Evolutionary conservation across 306 rosid species (phyloP), one percentile per base, ranked within the genome.

Genomic region (Argentina anserina): DNA sequence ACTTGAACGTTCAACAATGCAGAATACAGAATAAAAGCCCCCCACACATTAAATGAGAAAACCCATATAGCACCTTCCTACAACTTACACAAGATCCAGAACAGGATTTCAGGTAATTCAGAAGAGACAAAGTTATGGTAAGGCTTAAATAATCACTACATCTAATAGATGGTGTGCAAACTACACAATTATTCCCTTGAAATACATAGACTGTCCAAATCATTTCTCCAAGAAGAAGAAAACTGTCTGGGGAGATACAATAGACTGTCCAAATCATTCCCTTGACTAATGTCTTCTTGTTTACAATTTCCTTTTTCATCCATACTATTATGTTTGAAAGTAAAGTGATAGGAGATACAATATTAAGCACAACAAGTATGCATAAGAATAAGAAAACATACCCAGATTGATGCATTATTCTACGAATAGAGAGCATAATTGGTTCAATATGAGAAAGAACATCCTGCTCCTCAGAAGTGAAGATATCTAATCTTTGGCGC

Each of bases 321-420:
- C 28, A n/a, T n/a, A 52, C 28, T 52, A 52, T 8, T 21, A 52
- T n/a, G 21, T 52, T n/a, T 52, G 28, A 13, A 52, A 50, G 12
- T 6, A 52, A 4, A 21, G 28, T 52, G 28, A 52, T 52, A n/a
- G 10, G 13, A n/a, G 56, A 12, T 49, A 3, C 25, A 49, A n/a
- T 31, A 28, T 29, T 17, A 33, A 68, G n/a, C 25, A 41, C 17
- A 59, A 47, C 33, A 47, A 15, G 37, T 58, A 29, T 47, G 49
- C 17, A 26, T 63, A 9, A 18, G 39, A 23, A 66, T 12, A 29
- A 29, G 73, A 67, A 69, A 71, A 78, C 84, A 61, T 91, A 94
- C 98, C 98, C 98, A 72, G 88, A 47, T 56, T 81, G 90, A 74
- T 90, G 96, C 91, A 94, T 89, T 42, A 91, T 89, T 74, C 87